Conservation (phyloP, 2,329 filamentous ascomycete species). For the Tolypocladium cylindrosporum region DNA sequence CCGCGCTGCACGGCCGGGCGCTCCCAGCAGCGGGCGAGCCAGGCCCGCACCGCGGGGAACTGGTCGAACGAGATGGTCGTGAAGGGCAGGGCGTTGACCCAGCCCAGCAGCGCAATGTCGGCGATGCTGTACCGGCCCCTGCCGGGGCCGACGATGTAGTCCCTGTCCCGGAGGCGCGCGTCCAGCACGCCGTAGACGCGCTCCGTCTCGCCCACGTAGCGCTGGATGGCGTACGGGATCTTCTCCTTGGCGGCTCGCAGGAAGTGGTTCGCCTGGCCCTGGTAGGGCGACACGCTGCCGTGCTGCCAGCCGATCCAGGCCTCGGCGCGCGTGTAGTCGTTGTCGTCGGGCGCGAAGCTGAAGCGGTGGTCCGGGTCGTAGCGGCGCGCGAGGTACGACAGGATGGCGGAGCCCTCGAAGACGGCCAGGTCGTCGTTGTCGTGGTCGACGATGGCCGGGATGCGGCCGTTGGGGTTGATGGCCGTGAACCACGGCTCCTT, state of each 20-base stretch:
- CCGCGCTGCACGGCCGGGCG: conserved; percentile 65
- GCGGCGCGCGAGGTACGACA: conserved; percentile 62
- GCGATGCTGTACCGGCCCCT: conserved; percentile 52
- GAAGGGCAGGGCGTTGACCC: conserved; percentile 37
- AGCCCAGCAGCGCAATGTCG: conserved; percentile 64
- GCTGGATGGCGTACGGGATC: conserved; percentile 60
- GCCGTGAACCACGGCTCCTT: conserved; percentile 59
- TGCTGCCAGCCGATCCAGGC: conserved; percentile 61
- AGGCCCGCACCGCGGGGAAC: conserved; percentile 63
- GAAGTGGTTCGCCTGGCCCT: conserved; percentile 72
- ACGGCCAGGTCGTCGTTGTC: conserved; percentile 51
- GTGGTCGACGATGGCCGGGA: conserved; percentile 57
- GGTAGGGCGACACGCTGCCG: conserved; percentile 62
- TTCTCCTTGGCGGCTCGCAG: conserved; percentile 54
- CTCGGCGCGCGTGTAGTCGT: conserved; percentile 24
- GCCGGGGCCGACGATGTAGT: conserved; percentile 43
- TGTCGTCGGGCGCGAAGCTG: conserved; percentile 26
- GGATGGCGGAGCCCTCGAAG: conserved; percentile 67
- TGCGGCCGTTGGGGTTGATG: conserved; percentile 54
- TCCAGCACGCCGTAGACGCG: conserved; percentile 66
- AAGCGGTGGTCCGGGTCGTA: conserved; percentile 51
- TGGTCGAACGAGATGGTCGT: conserved; percentile 36
- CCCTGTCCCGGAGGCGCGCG: conserved; percentile 44
- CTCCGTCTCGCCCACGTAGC: conserved; percentile 67
- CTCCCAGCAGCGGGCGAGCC: conserved; percentile 59